These are phyloP conservation scores for Starmera quercuum DNA, from an alignment of 805 yeast genomes.

Conservation along the genomic window DNA sequence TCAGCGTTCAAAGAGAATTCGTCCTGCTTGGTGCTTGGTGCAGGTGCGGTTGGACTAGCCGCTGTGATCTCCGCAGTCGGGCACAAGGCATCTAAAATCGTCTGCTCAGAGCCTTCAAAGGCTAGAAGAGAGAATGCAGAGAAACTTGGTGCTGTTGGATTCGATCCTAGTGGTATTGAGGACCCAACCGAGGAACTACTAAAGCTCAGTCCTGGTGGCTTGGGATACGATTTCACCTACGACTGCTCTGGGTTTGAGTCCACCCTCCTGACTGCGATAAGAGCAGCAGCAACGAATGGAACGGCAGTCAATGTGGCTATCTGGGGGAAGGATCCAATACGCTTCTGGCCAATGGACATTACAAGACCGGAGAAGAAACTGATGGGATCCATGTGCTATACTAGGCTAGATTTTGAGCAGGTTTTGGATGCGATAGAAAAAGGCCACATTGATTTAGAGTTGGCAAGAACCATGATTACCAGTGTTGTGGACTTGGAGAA, in stretches of 20 bases:
- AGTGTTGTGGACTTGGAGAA: conserved; percentile 42
- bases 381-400: conserved; percentile 58
- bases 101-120: conserved; percentile 43
- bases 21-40: conserved; percentile 42
- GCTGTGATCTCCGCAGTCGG: conserved; percentile 44
- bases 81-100: conserved; percentile 32
- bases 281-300: conserved; percentile 45
- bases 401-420: conserved; percentile 46
- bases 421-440: conserved; percentile 43
- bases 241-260: conserved; percentile 50
- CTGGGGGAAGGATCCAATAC: conserved; percentile 47
- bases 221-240: conserved; percentile 42
- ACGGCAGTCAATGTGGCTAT: conserved; percentile 58
- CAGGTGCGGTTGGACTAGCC: conserved; percentile 49
- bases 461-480: conserved; percentile 42
- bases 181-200: conserved; percentile 29
- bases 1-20: conserved; percentile 33
- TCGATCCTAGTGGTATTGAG: conserved; percentile 37
- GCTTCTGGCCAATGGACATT: conserved; percentile 46
- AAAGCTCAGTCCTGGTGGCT: conserved; percentile 29
- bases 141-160: conserved; percentile 37
- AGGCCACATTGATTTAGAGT: conserved; percentile 37
- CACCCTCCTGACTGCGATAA: conserved; percentile 44
- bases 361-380: conserved; percentile 47
- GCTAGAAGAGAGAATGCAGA: conserved; percentile 42